Evolutionary conservation across 192 early-diverging fungal species (phyloP), one percentile per base, ranked within the genome.

Genomic region (Backusella luteola): DNA sequence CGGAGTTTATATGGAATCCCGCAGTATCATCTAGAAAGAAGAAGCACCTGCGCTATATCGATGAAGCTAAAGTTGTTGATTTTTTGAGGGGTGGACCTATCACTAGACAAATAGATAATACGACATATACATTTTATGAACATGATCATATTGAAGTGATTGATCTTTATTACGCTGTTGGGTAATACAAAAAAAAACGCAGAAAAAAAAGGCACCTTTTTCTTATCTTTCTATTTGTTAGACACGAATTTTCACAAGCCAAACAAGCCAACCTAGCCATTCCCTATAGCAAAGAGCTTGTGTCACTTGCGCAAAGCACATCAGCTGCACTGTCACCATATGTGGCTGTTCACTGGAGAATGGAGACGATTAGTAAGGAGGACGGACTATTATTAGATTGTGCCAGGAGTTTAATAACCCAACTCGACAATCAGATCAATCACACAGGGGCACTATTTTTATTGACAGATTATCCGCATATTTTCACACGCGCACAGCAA

Each of bases 271-370:
- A 71, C 1, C 29, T 41, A 12, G n/a, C 66, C 29, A 78, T 77
- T 53, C 56, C 79, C 5, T 80, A 76, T 71, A 80, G 75, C 36
- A 49, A 76, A 19, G 68, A 76, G 39, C 23, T 76, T 19, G 66
- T 59, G 5, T 26, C 39, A 19, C 19, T 73, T n/a, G 74, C 79
- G 0, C 53, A 68, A 36, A 36, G n/a, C 4, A 73, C 76, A 42
- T 69, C 75, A 4, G 26, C 36, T 41, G 34, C 39, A 3, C 66
- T 80, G 38, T 14, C 46, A 6, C 75, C 75, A 17, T 83, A 77
- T 46, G 44, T 76, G 15, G 82, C 75, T 52, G 79, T 83, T n/a
- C 82, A 83, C 59, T 83, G 82, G 82, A 63, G 82, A 59, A 80
- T 73, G 29, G 82, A 83, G 36, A 34, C 66, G 2, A 67, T 71